Evolutionary conservation across 148 eudicot genomes (phyloP).

Genomic region (Limonium bicolor): DNA sequence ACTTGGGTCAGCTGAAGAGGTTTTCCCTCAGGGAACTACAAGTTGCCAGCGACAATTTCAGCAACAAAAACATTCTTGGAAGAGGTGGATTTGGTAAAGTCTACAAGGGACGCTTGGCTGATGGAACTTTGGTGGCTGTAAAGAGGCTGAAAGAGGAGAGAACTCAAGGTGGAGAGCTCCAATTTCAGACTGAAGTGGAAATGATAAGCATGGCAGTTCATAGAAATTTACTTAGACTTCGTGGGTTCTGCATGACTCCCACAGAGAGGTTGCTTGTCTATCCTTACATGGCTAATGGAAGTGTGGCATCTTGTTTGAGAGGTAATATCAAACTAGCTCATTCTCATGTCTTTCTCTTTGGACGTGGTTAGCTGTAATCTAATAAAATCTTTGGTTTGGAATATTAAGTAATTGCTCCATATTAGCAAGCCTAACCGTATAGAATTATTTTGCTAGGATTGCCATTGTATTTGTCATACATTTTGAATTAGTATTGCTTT

Average conservation of each 20-base stretch:
- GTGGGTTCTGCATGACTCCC: slow-evolving; percentile 70
- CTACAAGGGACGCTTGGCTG: slow-evolving; percentile 60
- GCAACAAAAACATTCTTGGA: slow-evolving; percentile 76
- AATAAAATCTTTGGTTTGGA: too few relatives aligned
- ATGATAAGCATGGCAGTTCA: slow-evolving; percentile 93
- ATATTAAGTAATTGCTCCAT: too few relatives aligned
- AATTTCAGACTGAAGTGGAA: slow-evolving; percentile 82
- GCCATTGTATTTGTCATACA: too few relatives aligned
- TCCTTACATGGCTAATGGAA: slow-evolving; percentile 96
- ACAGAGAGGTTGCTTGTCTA: slow-evolving; percentile 80
- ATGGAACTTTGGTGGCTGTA: slow-evolving; percentile 70
- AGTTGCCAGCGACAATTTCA: slow-evolving; percentile 65
- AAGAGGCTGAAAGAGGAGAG: slow-evolving; percentile 69
- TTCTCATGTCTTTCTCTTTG: too few relatives aligned
- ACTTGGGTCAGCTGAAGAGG: slow-evolving; percentile 58
- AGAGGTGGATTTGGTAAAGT: slow-evolving; percentile 95
- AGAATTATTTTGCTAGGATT: too few relatives aligned
- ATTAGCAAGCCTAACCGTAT: too few relatives aligned
- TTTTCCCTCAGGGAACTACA: slow-evolving; percentile 80
- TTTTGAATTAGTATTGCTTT: too few relatives aligned
- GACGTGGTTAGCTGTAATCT: too few relatives aligned
- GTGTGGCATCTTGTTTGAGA: slow-evolving; percentile 86
- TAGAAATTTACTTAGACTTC: slow-evolving; percentile 59
- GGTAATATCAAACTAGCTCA: too few relatives aligned
- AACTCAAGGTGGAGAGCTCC: slow-evolving; percentile 65